Percentiles rank a stretch among this genome's conserved stretches.
Conservation (phyloP, 1,284 basidiomycete species). For the Fistulinella cinereoalba region DNA sequence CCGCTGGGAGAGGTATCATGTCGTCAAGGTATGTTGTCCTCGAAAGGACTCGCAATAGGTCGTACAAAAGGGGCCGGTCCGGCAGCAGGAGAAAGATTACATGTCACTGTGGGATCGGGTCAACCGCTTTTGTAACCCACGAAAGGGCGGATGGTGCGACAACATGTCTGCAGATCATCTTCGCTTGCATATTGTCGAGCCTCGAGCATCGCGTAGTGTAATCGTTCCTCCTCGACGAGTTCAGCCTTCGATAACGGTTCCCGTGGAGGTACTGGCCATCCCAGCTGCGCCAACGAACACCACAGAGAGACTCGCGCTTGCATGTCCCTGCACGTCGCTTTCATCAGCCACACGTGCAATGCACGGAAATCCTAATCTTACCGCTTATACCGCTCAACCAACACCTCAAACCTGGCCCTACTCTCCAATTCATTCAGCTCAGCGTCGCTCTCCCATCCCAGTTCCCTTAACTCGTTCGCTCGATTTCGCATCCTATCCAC, state of each 20-base stretch:
- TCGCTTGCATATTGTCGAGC: slow-evolving; percentile 50
- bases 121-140: slow-evolving; percentile 53
- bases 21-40: slow-evolving; percentile 24
- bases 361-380: slow-evolving; percentile 33
- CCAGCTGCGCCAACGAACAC: slow-evolving; percentile 59
- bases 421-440: slow-evolving; percentile 52
- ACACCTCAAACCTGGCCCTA: slow-evolving; percentile 59
- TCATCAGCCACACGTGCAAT: slow-evolving; percentile 2
- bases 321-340: slow-evolving; percentile 53
- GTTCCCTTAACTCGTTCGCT: slow-evolving; percentile 46
- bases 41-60: slow-evolving; percentile 5
- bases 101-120: no score
- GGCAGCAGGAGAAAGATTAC: background rate
- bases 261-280: slow-evolving; percentile 58
- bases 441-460: slow-evolving; percentile 68
- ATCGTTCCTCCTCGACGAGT: slow-evolving; percentile 61
- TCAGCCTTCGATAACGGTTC: slow-evolving; percentile 67
- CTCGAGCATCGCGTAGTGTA: slow-evolving; percentile 63
- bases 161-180: slow-evolving; percentile 56
- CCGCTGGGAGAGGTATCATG: slow-evolving; percentile 22
- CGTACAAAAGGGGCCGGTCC: background rate
- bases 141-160: slow-evolving; percentile 58
- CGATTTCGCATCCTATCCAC: slow-evolving; percentile 56
- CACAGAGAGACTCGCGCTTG: slow-evolving; percentile 63
- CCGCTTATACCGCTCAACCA: slow-evolving; percentile 61